Conservation (phyloP, 768 basidiomycete genomes). For the Amanita polypyramis region DNA sequence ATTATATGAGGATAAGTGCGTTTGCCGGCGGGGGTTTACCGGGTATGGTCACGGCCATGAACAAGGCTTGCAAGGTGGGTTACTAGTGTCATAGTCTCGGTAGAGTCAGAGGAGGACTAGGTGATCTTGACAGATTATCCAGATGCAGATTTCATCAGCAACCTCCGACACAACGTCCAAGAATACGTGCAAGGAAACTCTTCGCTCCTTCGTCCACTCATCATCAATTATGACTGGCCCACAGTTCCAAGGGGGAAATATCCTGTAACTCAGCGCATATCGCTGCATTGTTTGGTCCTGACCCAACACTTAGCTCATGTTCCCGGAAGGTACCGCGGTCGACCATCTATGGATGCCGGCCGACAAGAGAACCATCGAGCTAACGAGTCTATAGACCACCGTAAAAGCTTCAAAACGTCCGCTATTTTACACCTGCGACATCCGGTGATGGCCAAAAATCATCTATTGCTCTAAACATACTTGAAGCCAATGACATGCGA, state of each 20-base stretch:
- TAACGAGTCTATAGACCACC: too few relatives aligned
- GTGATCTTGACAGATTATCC: conserved; percentile 92
- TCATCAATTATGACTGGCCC: conserved; percentile 75
- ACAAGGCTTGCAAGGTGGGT: conserved; percentile 59
- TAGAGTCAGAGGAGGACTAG: conserved; percentile 22
- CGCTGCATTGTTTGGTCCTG: too few relatives aligned
- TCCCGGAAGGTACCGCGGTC: conserved; percentile 71
- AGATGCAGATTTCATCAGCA: conserved; percentile 62
- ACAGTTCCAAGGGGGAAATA: conserved; percentile 56
- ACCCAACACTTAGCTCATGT: too few relatives aligned
- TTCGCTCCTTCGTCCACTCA: too few relatives aligned
- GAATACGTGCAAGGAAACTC: too few relatives aligned
- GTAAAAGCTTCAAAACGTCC: not conserved
- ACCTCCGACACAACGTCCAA: conserved; percentile 60
- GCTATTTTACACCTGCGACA: too few relatives aligned
- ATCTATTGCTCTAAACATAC: too few relatives aligned
- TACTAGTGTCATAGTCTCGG: not conserved
- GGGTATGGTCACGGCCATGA: conserved; percentile 60
- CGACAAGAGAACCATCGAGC: too few relatives aligned
- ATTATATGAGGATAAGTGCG: conserved; percentile 32
- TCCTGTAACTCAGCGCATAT: too few relatives aligned
- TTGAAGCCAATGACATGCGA: too few relatives aligned
- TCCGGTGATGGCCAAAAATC: too few relatives aligned
- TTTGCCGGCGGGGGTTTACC: conserved; percentile 89
- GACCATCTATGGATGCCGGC: conserved; percentile 79